Evolutionary conservation across 2,329 filamentous ascomycete species (phyloP).

Genomic region (Dryadomyces quercus-mongolicae): DNA sequence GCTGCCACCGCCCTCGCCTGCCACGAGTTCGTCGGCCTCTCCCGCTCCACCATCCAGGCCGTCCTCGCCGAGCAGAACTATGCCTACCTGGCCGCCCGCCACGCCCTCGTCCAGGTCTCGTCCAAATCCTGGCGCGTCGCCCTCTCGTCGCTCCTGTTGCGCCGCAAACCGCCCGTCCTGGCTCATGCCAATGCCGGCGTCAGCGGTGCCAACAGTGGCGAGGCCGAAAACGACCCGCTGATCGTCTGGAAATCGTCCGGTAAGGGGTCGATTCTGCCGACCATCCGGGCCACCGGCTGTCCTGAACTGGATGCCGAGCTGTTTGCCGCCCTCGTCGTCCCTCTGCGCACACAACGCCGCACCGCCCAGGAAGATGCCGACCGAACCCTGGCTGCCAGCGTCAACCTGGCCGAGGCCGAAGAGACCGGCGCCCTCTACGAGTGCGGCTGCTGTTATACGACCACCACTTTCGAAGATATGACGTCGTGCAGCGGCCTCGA

Average conservation of each 20-base stretch:
- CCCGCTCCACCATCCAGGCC: slow-evolving; percentile 61
- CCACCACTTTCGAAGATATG: slow-evolving; percentile 60
- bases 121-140: slow-evolving; percentile 69
- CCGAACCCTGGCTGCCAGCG: slow-evolving; percentile 34
- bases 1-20: slow-evolving; percentile 57
- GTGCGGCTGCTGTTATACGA: slow-evolving; percentile 67
- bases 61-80: slow-evolving; percentile 74
- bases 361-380: slow-evolving; percentile 37
- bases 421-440: slow-evolving; percentile 46
- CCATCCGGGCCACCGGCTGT: slow-evolving; percentile 53
- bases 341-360: slow-evolving; percentile 33
- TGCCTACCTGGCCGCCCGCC: slow-evolving; percentile 60
- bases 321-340: slow-evolving; percentile 42
- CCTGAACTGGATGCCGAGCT: slow-evolving; percentile 52
- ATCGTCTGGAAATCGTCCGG: slow-evolving; percentile 48
- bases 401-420: slow-evolving; percentile 50
- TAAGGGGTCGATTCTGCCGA: slow-evolving; percentile 43
- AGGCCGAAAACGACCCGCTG: slow-evolving; percentile 45
- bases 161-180: slow-evolving; percentile 25
- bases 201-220: slow-evolving; percentile 25
- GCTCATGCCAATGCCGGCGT: background rate
- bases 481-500: slow-evolving; percentile 51
- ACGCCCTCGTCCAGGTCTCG: slow-evolving; percentile 55
- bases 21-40: slow-evolving; percentile 64
- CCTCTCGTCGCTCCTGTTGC: slow-evolving; percentile 57